Evolutionary conservation across 345 rosid species (phyloP), one percentile per base, ranked within the genome.

Genomic region (Eutrema japonicum): DNA sequence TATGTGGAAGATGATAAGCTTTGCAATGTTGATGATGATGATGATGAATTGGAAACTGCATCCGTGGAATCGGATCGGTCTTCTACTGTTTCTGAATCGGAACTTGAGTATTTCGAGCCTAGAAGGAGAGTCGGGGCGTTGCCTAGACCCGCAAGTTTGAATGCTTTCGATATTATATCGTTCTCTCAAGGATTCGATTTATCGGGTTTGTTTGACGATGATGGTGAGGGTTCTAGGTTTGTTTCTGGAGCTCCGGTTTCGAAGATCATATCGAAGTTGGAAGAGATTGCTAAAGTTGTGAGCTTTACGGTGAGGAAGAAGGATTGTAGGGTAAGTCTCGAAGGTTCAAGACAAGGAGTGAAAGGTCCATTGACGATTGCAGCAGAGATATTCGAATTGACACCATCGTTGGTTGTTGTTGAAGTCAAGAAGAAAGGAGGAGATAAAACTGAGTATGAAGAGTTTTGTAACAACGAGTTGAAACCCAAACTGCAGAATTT

Each of bases 401-500:
- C 90, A 14, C 92, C 92, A 1, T 66, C 77, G 2, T 78, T 90
- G 84, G 92, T 86, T 26, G 86, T 93, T 42, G 87, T 93, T 22
- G 98, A 93, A 77, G 94, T 93, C 0, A 93, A 84, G 93, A 93
- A 89, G 88, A 90, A 93, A 82, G 90, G 93, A 58, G 98, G 98
- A 2, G 96, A 93, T 22, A 85, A 36, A 77, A 84, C 81, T 4
- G 98, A 93, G 80, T 93, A 87, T 11, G 98, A 89, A 36, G 98
- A 90, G 5, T 93, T 93, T 41, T 93, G 87, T 58, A 80, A 84
- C 42, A 86, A 66, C 11, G 97, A 93, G 51, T 74, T 93, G 85
- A 89, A 68, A 82, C 98, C 96, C 5, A 85, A 88, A 13, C 70
- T 93, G 72, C 84, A 87, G 78, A 86, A 85, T 42, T 74, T 93